A percentile compares a stretch with the other conserved stretches of the same genome.
phyloP scores from a whole-genome alignment of 2,329 filamentous ascomycete species.

The Aspergillus sp. region DNA sequence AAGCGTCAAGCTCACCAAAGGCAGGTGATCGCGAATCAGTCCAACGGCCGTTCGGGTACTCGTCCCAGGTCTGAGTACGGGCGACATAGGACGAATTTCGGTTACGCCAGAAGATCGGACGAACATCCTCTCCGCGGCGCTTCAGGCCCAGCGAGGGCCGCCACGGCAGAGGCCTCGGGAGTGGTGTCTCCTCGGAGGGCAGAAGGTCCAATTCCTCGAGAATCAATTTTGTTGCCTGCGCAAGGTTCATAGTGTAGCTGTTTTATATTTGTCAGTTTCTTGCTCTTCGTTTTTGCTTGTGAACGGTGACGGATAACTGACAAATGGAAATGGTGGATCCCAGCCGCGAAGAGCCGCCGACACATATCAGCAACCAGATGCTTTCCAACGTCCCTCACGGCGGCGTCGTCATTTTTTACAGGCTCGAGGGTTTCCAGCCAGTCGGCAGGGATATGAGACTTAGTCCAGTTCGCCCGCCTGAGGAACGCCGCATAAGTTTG shows the following conservation, averaged over 20 bases:
- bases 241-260: constrained; percentile 95
- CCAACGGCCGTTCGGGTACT: constrained; percentile 98
- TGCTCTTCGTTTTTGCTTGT: neutral
- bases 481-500: constrained; percentile 91
- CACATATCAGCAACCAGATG: constrained; percentile 84
- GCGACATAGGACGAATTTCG: constrained; percentile 91
- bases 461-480: constrained; percentile 82
- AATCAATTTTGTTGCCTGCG: constrained; percentile 86
- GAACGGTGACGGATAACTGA: constrained; percentile 28
- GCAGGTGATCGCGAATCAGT: constrained; percentile 93
- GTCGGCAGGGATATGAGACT: constrained; percentile 68
- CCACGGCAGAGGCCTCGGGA: constrained; percentile 91
- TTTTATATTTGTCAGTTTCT: neutral
- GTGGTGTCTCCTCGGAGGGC: constrained; percentile 66
- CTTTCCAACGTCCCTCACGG: constrained; percentile 83
- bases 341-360: constrained; percentile 69
- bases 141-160: constrained; percentile 86
- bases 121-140: constrained; percentile 85
- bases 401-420: constrained; percentile 92
- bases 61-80: constrained; percentile 96
- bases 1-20: constrained; percentile 89
- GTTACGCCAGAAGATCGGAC: constrained; percentile 98
- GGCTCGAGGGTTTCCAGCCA: constrained; percentile 81
- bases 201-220: constrained; percentile 80
- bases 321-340: constrained; percentile 87